Base-by-base conservation (phyloP, 805 yeast species). In the Kodamaea hsintzibuensis region DNA sequence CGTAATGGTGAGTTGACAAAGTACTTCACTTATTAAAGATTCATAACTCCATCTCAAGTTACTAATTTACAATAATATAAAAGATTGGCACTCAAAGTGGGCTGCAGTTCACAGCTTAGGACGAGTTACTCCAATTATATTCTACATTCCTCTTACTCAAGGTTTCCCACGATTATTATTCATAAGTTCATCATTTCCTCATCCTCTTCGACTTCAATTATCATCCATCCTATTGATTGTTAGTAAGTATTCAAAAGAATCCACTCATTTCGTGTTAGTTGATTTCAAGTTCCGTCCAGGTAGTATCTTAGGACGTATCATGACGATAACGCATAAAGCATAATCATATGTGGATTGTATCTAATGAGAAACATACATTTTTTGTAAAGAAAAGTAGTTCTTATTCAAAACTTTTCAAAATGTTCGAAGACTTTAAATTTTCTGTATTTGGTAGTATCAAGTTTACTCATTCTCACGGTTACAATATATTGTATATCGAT, bases 291-390 rank as follows among this genome's bases (percentile, higher is more conserved):
- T 64, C 53, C 55, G 60, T 65, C 74, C 72, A 67, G 72, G 67
- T 74, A 68, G 66, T 69, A 70, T 65, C 52, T 61, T 54, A 47
- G 66, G 71, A 67, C 60, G 59, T 62, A 68, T 75, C 80, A 75
- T 74, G 80, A 75, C 79, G 78, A 75, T 75, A 75, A 75, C 80
- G 80, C 80, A 75, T 69, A 60, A 57, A 54, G 43, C 52, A 52
- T 66, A 68, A 68, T 68, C 72, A 67, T 66, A 14, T 57, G 55
- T 54, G 58, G 44, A 44, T 39, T 43, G 37, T 37, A 42, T 17
- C 13, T n/a, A 16, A 42, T 30, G 35, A 30, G 10, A 30, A 30
- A 52, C 51, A 27, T 51, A 46, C 47, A 38, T 3, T 44, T 50
- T 25, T 7, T 16, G 44, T 14, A 40, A 40, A 16, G 44, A 17